phyloP scores from a whole-genome alignment of 2,329 filamentous ascomycete genomes.

The Tolypocladium capitatum region DNA sequence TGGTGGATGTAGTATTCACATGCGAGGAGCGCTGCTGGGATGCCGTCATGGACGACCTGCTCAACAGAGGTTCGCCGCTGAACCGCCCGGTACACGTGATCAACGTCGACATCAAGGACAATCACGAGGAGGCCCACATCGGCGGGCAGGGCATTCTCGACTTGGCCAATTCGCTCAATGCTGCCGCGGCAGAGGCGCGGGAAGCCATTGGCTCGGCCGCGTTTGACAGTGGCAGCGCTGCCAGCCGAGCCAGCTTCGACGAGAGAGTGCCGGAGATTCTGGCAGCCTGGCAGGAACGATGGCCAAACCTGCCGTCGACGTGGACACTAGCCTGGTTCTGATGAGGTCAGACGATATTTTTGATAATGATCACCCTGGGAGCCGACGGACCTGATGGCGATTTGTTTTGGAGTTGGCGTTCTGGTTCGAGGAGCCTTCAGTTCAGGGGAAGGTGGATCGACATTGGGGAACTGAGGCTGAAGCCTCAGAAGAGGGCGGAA shows the following conservation, averaged over 20 bases:
- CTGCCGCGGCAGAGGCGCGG: slow-evolving; percentile 65
- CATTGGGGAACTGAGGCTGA: neutral
- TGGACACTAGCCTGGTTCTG: slow-evolving; percentile 96
- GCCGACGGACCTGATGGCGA: neutral
- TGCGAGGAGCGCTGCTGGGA: slow-evolving; percentile 98
- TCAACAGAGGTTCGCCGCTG: slow-evolving; percentile 70
- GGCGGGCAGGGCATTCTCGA: slow-evolving; percentile 88
- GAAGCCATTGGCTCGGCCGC: slow-evolving; percentile 46
- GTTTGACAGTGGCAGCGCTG: slow-evolving; percentile 57
- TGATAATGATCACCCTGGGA: neutral
- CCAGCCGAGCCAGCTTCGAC: slow-evolving; percentile 68
- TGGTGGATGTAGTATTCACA: slow-evolving; percentile 90
- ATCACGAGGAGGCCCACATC: slow-evolving; percentile 88
- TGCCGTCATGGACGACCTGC: slow-evolving; percentile 85
- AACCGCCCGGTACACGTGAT: slow-evolving; percentile 95
- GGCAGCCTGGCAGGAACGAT: slow-evolving; percentile 85
- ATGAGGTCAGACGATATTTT: slow-evolving; percentile 7
- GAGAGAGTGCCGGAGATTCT: slow-evolving; percentile 86
- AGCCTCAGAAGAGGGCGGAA: neutral
- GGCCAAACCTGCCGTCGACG: slow-evolving; percentile 78
- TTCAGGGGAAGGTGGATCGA: neutral
- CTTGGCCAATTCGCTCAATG: slow-evolving; percentile 73
- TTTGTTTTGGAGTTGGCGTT: neutral
- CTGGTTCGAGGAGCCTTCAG: neutral
- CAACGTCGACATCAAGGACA: slow-evolving; percentile 97